These are phyloP conservation scores for Anthracocystis setariae DNA, from an alignment of 1,284 basidiomycete genomes.

Conservation along the genomic window DNA sequence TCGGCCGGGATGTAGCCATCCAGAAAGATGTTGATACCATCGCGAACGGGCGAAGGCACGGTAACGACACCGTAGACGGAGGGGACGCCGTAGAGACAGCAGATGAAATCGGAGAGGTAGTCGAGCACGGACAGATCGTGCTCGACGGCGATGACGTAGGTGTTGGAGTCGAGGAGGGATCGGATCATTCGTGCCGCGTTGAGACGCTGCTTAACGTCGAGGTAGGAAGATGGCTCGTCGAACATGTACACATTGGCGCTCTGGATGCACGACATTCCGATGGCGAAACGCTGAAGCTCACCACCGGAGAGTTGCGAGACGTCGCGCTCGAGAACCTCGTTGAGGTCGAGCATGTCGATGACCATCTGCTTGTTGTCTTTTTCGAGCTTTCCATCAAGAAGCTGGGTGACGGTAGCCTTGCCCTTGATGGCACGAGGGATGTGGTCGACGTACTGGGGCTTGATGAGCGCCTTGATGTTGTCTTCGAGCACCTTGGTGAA, in stretches of 20 bases:
- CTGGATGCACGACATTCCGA: conserved; percentile 67
- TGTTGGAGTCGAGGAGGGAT: conserved; percentile 62
- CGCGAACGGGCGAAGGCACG: conserved; percentile 64
- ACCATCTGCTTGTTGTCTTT: conserved; percentile 63
- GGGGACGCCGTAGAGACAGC: conserved; percentile 67
- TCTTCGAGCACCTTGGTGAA: conserved; percentile 68
- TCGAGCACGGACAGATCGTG: conserved; percentile 67
- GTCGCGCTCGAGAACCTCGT: conserved; percentile 64
- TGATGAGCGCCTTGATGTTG: conserved; percentile 68
- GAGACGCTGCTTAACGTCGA: conserved; percentile 68
- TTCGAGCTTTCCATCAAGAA: conserved; percentile 65
- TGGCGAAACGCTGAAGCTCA: conserved; percentile 67
- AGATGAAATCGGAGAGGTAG: conserved; percentile 68
- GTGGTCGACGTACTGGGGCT: conserved; percentile 68
- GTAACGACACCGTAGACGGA: conserved; percentile 68
- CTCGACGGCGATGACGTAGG: conserved; percentile 68
- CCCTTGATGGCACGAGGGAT: conserved; percentile 66
- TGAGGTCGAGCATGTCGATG: conserved; percentile 61
- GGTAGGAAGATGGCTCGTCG: conserved; percentile 67
- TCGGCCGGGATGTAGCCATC: conserved; percentile 67
- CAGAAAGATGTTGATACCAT: conserved; percentile 68
- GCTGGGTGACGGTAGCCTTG: conserved; percentile 58
- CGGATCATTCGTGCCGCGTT: conserved; percentile 66
- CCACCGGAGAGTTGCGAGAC: conserved; percentile 66
- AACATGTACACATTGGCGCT: conserved; percentile 68